Base-by-base conservation (phyloP, 352 stramenopile species). In the Labyrinthula sp. region DNA sequence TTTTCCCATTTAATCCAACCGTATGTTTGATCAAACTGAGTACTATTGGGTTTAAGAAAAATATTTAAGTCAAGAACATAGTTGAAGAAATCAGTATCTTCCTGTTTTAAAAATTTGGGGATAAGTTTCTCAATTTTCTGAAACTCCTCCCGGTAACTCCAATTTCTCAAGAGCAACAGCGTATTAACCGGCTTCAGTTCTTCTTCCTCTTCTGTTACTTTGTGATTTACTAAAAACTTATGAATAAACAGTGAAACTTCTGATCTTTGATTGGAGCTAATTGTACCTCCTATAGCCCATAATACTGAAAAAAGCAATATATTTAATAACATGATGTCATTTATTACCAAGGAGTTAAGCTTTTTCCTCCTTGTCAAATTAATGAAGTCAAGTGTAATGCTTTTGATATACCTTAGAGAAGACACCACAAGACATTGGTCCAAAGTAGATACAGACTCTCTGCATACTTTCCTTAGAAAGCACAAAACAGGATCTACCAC, bases 251-350 rank as follows among this genome's bases (percentile, higher is more conserved):
- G n/a, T n/a, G n/a, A n/a, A n/a, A n/a, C n/a, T n/a, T n/a, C n/a
- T n/a, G n/a, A n/a, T n/a, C n/a, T n/a, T n/a, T n/a, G n/a, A n/a
- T 79, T 70, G 0, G 69, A 37, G 45, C 78, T 76, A 3, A 75
- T 64, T 14, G 62, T 84, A 28, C 73, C 74, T 4, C 77, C 77
- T 8, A 90, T 61, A 1, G 67, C 77, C 81, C 81, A 93, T n/a
- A 76, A 73, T 3, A 92, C 57, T 2, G 69, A 69, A 46, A 92
- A 92, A 17, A 92, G 48, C 38, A 93, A 92, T 1, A 71, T 59
- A 12, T 63, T 69, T 25, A 86, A 75, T 14, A 87, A 37, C 40
- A 49, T 66, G 15, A 61, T 66, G 0, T 69, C 59, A 0, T 50
- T 21, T 20, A 52, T 52, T 4, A 4, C 30, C 4, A 83, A 61